Evolutionary conservation across 805 yeast species (phyloP), one percentile per base, ranked within the genome.

Genomic region (Alloascoidea africana): DNA sequence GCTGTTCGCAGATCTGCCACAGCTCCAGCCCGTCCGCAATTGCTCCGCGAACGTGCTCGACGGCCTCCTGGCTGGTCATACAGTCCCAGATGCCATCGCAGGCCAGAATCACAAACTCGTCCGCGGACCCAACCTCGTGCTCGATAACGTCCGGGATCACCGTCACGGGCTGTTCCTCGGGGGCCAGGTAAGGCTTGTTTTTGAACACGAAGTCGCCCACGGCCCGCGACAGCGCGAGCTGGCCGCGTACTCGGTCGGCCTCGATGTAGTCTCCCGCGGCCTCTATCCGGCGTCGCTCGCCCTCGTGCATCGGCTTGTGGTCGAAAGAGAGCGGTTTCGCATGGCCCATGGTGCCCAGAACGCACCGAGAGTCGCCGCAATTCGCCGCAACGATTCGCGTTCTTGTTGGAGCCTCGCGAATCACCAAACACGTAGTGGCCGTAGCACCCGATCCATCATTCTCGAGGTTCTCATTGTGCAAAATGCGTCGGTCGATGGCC

Each of bases 81-180:
- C 97, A 91, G 61, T 89, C 98, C 98, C 98, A 89, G 52, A 89
- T 89, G 54, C 98, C 98, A 56, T 89, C 98, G 64, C 98, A 89
- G 1, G 98, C 98, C 46, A 89, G 70, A 33, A 89, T 76, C 18
- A 89, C 66, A 55, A 89, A 89, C 62, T 89, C 98, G 59, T 89
- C 98, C 35, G 69, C 65, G 4, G 59, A 60, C 43, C 80, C 66
- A 36, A 80, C 57, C n/a, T 63, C 59, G 57, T 87, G 98, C 53
- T 75, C 79, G 41, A 89, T 65, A 33, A 89, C 77, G 55, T 89
- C 98, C 2, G 98, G 98, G 53, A 72, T 79, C 32, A 93, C 91
- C 17, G 98, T 91, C 38, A 91, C 98, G 34, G 84, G 75, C 63
- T 91, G 97, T 59, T 89, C 96, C 62, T 91, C 95, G 23, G 97